These are phyloP conservation scores for Schizophyllum amplum DNA, from an alignment of 1,284 basidiomycete genomes.

Conservation along the genomic window DNA sequence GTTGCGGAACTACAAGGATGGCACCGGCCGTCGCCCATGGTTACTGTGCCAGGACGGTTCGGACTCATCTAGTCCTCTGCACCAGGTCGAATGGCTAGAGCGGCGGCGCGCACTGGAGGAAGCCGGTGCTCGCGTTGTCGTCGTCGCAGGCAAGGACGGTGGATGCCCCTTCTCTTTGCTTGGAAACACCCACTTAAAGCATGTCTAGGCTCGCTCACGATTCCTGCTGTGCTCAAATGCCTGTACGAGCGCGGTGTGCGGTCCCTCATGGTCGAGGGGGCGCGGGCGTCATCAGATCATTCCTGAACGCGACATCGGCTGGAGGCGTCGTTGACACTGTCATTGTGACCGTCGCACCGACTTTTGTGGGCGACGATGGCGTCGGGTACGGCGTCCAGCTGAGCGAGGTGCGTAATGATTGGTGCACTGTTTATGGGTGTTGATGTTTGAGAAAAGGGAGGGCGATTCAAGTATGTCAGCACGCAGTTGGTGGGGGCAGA, in stretches of 20 bases:
- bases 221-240: conserved; percentile 42
- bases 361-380: conserved; percentile 68
- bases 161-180: conserved; percentile 9
- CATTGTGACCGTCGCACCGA: conserved; percentile 80
- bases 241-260: conserved; percentile 50
- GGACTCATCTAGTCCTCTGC: conserved; percentile 12
- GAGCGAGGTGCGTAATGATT: neutral
- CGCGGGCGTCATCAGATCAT: conserved; percentile 73
- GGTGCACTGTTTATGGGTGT: neutral
- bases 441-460: neutral
- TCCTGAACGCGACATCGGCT: conserved; percentile 37
- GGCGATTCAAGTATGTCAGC: neutral
- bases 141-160: conserved; percentile 28
- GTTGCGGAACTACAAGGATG: conserved; percentile 53
- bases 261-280: conserved; percentile 94
- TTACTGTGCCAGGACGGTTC: conserved; percentile 43
- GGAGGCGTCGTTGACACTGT: conserved; percentile 53
- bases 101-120: conserved; percentile 36
- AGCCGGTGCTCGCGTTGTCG: conserved; percentile 48
- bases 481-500: neutral
- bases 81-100: conserved; percentile 25
- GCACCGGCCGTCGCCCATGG: conserved; percentile 68
- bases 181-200: no score
- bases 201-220: conserved; percentile 36
- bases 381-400: conserved; percentile 40